These are phyloP conservation scores for Typha latifolia DNA, from an alignment of 176 grass and related monocot species.

Conservation along the genomic window DNA sequence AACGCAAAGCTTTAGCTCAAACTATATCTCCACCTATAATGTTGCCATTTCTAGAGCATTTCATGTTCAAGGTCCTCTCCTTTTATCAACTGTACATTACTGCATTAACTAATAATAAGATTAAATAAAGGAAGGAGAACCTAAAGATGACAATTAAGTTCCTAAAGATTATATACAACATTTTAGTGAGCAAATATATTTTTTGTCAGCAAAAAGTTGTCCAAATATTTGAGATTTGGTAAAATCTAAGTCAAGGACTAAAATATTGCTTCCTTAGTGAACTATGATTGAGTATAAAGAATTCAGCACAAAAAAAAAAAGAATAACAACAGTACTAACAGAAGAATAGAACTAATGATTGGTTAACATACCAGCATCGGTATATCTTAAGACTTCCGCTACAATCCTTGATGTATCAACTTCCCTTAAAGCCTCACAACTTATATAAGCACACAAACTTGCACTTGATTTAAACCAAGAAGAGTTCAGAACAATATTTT, in stretches of 20 bases:
- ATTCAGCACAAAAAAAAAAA: not conserved
- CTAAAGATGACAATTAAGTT: not conserved
- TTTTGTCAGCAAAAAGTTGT: not conserved
- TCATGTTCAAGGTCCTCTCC: not conserved
- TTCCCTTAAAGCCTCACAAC: slow-evolving; percentile 51
- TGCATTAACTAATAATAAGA: not conserved
- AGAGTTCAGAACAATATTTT: slow-evolving; percentile 58
- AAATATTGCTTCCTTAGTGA: not conserved
- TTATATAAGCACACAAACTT: slow-evolving; percentile 81
- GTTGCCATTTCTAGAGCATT: not conserved
- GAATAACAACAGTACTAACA: not conserved
- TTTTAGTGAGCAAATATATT: too few species aligned
- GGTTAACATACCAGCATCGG: slow-evolving; percentile 37
- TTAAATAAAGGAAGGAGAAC: not conserved
- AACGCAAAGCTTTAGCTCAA: too few species aligned
- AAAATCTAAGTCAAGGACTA: not conserved
- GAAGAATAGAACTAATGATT: not conserved
- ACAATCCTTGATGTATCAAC: slow-evolving; percentile 86
- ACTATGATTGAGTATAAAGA: not conserved
- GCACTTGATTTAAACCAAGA: slow-evolving; percentile 72
- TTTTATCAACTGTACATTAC: not conserved
- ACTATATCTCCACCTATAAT: not conserved
- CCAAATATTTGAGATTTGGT: not conserved
- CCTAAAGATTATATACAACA: not conserved
- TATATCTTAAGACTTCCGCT: slow-evolving; percentile 25